Conservation (phyloP, 176 grass and related monocot species). For the Bonia amplexicaulis region DNA sequence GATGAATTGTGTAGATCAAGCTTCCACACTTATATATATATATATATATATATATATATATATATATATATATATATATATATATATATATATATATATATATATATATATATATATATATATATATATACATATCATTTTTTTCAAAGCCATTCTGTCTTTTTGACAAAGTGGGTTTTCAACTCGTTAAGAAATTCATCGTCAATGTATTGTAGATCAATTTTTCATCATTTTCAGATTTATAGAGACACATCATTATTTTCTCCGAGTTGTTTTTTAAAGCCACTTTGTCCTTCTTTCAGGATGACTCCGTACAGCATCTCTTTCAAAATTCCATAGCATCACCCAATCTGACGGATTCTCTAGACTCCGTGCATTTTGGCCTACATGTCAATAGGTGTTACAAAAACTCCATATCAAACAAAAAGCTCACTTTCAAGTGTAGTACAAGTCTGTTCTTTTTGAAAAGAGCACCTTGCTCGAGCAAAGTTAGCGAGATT, state of each 20-base stretch:
- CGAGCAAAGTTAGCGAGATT: neutral
- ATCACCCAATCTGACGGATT: neutral
- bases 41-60: too few relatives aligned
- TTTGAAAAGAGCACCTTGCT: neutral
- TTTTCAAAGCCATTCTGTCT: neutral
- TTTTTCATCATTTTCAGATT: neutral
- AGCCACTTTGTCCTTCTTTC: neutral
- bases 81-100: too few relatives aligned
- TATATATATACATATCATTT: too few relatives aligned
- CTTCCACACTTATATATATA: neutral
- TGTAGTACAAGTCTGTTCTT: neutral
- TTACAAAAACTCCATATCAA: neutral
- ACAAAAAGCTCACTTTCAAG: neutral
- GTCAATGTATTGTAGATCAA: neutral
- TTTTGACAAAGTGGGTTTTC: neutral
- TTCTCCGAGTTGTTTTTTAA: neutral
- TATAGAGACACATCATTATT: neutral
- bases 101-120: too few relatives aligned
- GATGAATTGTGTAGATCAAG: neutral
- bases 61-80: too few relatives aligned
- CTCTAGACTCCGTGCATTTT: neutral
- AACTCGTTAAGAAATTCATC: neutral
- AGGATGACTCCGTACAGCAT: neutral
- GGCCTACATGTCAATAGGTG: constrained; percentile 9
- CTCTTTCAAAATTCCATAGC: neutral